phyloP scores from a whole-genome alignment of 441 rosid species.

The Croton laevigatus region DNA sequence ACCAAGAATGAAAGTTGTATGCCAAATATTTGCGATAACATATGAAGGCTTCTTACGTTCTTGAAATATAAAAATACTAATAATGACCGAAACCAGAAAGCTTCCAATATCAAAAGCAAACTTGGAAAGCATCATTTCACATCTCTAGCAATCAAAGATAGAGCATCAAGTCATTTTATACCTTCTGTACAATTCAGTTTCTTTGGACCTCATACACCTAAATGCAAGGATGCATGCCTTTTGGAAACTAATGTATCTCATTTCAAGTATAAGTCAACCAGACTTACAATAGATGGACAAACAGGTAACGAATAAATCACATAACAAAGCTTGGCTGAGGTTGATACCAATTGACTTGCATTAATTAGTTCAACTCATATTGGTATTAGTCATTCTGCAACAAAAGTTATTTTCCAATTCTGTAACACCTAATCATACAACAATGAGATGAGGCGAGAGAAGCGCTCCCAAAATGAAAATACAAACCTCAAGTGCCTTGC shows the following conservation, averaged over 20 bases:
- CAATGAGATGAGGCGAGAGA: background rate
- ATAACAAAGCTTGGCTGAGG: background rate
- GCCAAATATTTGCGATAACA: background rate
- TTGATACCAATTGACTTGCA: background rate
- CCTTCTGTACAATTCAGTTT: background rate
- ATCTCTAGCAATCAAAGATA: background rate
- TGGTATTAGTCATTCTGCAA: background rate
- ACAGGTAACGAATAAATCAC: background rate
- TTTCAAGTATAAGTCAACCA: background rate
- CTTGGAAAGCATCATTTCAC: background rate
- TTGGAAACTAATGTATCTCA: background rate
- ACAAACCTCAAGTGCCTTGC: constrained; percentile 86
- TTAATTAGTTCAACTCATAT: background rate
- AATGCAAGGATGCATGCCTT: background rate
- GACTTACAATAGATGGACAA: background rate
- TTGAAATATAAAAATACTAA: background rate
- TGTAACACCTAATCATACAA: background rate
- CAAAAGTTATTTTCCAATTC: background rate
- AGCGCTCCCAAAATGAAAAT: background rate
- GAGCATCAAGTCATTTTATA: background rate
- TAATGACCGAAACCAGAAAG: background rate
- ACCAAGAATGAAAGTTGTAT: background rate
- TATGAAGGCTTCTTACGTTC: background rate
- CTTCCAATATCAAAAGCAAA: background rate
- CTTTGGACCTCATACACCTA: background rate